Evolutionary conservation across 2,329 filamentous ascomycete species (phyloP), one percentile per base, ranked within the genome.

Genomic region (Apiospora saccharicola): DNA sequence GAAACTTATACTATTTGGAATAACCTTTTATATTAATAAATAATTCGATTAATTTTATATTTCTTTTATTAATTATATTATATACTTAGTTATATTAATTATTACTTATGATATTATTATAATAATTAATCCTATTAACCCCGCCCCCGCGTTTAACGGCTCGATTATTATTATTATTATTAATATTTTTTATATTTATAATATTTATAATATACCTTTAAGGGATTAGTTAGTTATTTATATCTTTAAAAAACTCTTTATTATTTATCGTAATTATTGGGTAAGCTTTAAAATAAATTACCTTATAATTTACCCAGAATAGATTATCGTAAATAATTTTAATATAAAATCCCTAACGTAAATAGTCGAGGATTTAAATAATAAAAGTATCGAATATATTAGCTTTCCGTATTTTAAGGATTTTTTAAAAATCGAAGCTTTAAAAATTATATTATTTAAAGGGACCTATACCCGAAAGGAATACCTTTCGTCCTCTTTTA

Each of bases 1-100:
- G 1, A 0, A 8, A n/a, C 6, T 47, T 10, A 8, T 1, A n/a
- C 7, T 1, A 8, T 22, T n/a, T 22, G 3, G 22, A 8, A 3
- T 47, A 1, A 3, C 6, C 10, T n/a, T 47, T 47, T 47, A n/a
- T 47, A 47, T 47, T 47, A 47, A 47, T 67, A 67, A 43, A 24
- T 13, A 24, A 67, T 24, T 41, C 1, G 16, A 67, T 67, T 67
- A 43, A 44, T 43, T 19, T 3, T 5, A 19, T 4, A 47, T n/a
- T 47, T 47, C 5, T n/a, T 47, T 47, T 47, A 46, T 10, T 47
- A 47, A 47, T 47, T 47, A 47, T 47, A 47, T 10, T 47, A 8
- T 7, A n/a, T 22, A 47, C n/a, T 22, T 47, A 46, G 1, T 19
- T 22, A 46, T 7, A 1, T 19, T 46, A 47, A 47, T 47, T 47